phyloP scores from a whole-genome alignment of 2,329 filamentous ascomycete genomes.

The Hymenoscyphus scutula region DNA sequence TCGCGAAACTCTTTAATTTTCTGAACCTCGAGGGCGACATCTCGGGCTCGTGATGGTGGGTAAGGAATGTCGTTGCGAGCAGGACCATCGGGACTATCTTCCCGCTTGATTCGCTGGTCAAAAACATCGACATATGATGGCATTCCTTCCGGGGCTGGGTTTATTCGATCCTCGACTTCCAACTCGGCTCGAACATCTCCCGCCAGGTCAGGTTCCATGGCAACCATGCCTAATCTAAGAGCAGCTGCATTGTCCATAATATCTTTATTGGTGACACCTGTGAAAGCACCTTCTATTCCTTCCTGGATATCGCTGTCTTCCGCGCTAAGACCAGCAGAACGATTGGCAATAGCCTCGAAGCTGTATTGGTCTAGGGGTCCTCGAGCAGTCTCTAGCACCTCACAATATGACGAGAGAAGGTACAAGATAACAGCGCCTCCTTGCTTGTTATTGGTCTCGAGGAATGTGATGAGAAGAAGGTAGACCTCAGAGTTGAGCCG shows the following conservation, averaged over 20 bases:
- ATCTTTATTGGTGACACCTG: constrained; percentile 60
- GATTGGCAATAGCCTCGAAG: constrained; percentile 58
- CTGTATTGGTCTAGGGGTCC: constrained; percentile 64
- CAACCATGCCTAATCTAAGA: constrained; percentile 76
- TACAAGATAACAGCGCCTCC: constrained; percentile 77
- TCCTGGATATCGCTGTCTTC: constrained; percentile 59
- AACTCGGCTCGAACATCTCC: constrained; percentile 85
- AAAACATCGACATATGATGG: constrained; percentile 81
- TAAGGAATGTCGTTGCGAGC: constrained; percentile 77
- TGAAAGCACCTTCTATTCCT: constrained; percentile 61
- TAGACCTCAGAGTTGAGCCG: constrained; percentile 85
- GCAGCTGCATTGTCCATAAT: constrained; percentile 54
- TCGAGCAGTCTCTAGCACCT: constrained; percentile 56
- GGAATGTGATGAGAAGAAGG: constrained; percentile 78
- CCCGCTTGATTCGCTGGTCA: constrained; percentile 82
- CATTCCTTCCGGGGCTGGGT: constrained; percentile 69
- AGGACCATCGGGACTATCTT: constrained; percentile 82
- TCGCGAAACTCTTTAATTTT: constrained; percentile 92
- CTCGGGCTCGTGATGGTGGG: constrained; percentile 81
- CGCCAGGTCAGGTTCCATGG: constrained; percentile 78
- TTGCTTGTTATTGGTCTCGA: constrained; percentile 81
- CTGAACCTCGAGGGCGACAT: constrained; percentile 91
- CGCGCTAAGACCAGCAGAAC: constrained; percentile 57
- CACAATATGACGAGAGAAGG: constrained; percentile 63
- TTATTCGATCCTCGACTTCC: constrained; percentile 76